phyloP scores from a whole-genome alignment of 2,329 filamentous ascomycete genomes.

The Aspergillus pseudonomiae region DNA sequence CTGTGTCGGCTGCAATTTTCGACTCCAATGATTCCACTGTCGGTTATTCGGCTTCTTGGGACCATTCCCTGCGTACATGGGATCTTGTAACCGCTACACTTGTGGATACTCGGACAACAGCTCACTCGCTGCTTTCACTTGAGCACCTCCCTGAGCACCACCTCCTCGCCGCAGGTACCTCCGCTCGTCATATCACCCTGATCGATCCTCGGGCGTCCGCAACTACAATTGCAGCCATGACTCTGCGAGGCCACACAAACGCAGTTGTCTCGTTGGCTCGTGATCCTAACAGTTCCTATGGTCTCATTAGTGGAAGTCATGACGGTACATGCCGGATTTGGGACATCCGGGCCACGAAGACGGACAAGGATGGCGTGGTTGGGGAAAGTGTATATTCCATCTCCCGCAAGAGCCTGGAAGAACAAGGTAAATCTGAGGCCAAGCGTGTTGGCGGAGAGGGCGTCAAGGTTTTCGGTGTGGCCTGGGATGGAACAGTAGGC shows the following conservation, averaged over 20 bases:
- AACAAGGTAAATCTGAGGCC: conserved; percentile 60
- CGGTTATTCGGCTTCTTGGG: conserved; percentile 87
- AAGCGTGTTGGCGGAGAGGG: conserved; percentile 74
- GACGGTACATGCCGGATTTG: conserved; percentile 92
- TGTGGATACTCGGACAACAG: conserved; percentile 81
- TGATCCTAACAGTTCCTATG: conserved; percentile 71
- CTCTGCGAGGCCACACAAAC: conserved; percentile 87
- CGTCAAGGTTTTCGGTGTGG: conserved; percentile 85
- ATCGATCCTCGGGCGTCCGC: conserved; percentile 84
- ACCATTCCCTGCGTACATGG: conserved; percentile 88
- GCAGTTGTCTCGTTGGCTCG: conserved; percentile 62
- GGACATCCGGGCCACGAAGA: conserved; percentile 77
- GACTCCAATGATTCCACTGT: conserved; percentile 83
- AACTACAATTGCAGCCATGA: conserved; percentile 78
- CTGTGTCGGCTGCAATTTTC: conserved; percentile 81
- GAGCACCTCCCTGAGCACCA: conserved; percentile 69
- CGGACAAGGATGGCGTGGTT: conserved; percentile 59
- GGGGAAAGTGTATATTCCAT: conserved; percentile 78
- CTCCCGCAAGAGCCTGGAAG: conserved; percentile 70
- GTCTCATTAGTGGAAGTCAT: conserved; percentile 85
- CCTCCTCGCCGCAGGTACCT: conserved; percentile 74
- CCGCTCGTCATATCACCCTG: conserved; percentile 85
- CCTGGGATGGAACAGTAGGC: conserved; percentile 82
- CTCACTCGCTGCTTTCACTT: conserved; percentile 80
- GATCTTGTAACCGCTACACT: conserved; percentile 80